Conservation (phyloP, 805 yeast species). For the Candida ipomoeae region DNA sequence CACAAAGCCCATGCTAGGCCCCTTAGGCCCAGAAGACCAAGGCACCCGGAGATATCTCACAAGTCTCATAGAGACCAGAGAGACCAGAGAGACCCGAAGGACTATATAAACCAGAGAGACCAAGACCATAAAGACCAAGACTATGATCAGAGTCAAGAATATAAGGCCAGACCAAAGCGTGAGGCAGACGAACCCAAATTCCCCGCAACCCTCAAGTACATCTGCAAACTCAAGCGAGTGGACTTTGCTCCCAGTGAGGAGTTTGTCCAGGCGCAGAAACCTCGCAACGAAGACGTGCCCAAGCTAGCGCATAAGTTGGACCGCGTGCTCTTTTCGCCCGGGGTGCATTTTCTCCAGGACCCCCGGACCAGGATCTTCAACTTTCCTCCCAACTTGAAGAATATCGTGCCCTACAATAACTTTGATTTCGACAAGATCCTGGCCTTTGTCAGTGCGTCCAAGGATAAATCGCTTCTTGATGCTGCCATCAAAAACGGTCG, state of each 20-base stretch:
- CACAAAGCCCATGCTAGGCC: not conserved
- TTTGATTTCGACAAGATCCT: slow-evolving; percentile 59
- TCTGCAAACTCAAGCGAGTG: not conserved
- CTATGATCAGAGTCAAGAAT: no score
- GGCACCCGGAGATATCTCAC: not conserved
- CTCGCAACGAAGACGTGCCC: slow-evolving; percentile 42
- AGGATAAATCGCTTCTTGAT: slow-evolving; percentile 50
- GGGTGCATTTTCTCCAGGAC: slow-evolving; percentile 77
- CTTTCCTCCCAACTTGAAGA: slow-evolving; percentile 56
- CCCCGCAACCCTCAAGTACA: not conserved
- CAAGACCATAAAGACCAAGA: no score
- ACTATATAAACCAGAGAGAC: no score
- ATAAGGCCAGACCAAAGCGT: not conserved
- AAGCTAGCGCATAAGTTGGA: slow-evolving; percentile 61
- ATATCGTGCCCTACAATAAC: slow-evolving; percentile 57
- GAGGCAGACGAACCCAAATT: not conserved
- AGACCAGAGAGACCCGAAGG: not conserved
- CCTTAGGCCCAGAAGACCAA: not conserved
- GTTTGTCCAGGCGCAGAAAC: slow-evolving; percentile 17
- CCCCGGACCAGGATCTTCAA: slow-evolving; percentile 71
- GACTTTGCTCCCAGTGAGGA: slow-evolving; percentile 2
- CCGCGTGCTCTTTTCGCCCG: slow-evolving; percentile 70
- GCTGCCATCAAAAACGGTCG: slow-evolving; percentile 39
- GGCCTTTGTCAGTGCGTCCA: slow-evolving; percentile 61
- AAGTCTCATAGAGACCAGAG: not conserved